Evolutionary conservation across 2,329 filamentous ascomycete genomes (phyloP).

Genomic region (Pseudogymnoascus sp.): DNA sequence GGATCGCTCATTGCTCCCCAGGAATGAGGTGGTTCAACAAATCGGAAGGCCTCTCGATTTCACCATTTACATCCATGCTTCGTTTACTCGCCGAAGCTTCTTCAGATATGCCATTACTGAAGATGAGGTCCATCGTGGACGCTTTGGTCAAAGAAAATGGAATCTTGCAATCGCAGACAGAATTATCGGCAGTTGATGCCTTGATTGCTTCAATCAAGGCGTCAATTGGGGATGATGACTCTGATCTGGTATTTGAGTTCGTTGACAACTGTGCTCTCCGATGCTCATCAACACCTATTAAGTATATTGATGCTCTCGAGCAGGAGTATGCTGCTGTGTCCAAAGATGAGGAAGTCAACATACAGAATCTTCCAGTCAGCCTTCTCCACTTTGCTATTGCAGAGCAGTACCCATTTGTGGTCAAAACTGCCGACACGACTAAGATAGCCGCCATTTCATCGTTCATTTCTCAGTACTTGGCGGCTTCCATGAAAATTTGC

Average conservation of each 20-base stretch:
- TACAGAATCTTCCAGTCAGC: conserved; percentile 40
- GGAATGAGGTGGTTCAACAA: conserved; percentile 89
- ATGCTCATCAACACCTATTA: conserved; percentile 68
- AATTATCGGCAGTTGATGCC: conserved; percentile 38
- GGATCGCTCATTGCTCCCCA: conserved; percentile 71
- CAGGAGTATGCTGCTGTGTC: conserved; percentile 36
- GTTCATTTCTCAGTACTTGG: conserved; percentile 52
- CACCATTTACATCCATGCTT: conserved; percentile 65
- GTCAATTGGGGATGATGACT: conserved; percentile 25
- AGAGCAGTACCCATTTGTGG: conserved; percentile 70
- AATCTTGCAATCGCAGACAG: conserved; percentile 45
- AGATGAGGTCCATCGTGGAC: conserved; percentile 47
- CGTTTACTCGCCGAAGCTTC: conserved; percentile 46
- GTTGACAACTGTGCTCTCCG: conserved; percentile 76
- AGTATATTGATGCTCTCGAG: conserved; percentile 67
- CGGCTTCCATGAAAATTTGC: conserved; percentile 42
- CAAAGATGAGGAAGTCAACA: conserved; percentile 21
- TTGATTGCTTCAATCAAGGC: conserved; percentile 33
- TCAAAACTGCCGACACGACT: conserved; percentile 40
- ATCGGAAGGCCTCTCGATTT: conserved; percentile 51
- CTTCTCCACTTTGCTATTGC: conserved; percentile 60
- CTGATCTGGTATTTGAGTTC: conserved; percentile 54
- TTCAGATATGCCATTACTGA: conserved; percentile 39
- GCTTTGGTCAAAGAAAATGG: conserved; percentile 58
- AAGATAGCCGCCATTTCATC: conserved; percentile 40